Base-by-base conservation (phyloP, 2,329 filamentous ascomycete genomes). In the Verticillium albo-atrum region DNA sequence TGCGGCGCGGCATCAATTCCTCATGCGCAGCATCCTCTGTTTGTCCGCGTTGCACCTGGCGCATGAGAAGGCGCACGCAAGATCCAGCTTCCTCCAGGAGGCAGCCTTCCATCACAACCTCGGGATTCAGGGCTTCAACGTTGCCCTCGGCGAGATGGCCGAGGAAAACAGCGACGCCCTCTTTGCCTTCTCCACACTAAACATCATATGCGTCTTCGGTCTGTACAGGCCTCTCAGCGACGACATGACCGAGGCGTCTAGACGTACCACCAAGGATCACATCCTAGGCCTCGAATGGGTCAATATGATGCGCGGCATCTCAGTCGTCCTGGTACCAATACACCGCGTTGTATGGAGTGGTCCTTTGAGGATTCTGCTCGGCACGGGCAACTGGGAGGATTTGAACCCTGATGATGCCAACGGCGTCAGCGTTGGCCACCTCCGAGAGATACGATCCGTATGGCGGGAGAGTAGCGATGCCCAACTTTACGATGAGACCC, bases 241-340 rank as follows among this genome's bases (percentile, higher is more conserved):
- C n/a, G 42, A 50, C n/a, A 23, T 20, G 17, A 23, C 20, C 20
- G 42, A 20, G 54, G 2, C 35, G 56, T 23, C 28, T 35, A 3
- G 42, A 25, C 42, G 42, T 3, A 50, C 2, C 7, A 58, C 57
- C 1, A 62, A 60, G n/a, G 62, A 64, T 17, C 58, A 58, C 4
- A 47, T 64, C 1, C 57, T 67, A 3, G 63, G 64, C 12, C 34
- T 57, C 2, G 65, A 66, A 17, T 64, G 62, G 63, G 64, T 66
- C 23, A 60, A 62, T 3, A 67, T 66, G 63, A 54, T 64, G 6
- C 63, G 60, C 12, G 65, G 65, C 23, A 37, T 66, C 26, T 52
- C 63, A 1, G 63, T 61, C 20, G 54, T 67, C 7, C 30, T 66
- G 5, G 28, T 3, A 2, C 63, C 62, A 2, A 51, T 55, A 3